A percentile compares a stretch with the other conserved stretches of the same genome.
These are phyloP conservation scores for Pyrenophora tritici-repentis DNA, from an alignment of 2,329 filamentous ascomycete species.

Conservation along the genomic window DNA sequence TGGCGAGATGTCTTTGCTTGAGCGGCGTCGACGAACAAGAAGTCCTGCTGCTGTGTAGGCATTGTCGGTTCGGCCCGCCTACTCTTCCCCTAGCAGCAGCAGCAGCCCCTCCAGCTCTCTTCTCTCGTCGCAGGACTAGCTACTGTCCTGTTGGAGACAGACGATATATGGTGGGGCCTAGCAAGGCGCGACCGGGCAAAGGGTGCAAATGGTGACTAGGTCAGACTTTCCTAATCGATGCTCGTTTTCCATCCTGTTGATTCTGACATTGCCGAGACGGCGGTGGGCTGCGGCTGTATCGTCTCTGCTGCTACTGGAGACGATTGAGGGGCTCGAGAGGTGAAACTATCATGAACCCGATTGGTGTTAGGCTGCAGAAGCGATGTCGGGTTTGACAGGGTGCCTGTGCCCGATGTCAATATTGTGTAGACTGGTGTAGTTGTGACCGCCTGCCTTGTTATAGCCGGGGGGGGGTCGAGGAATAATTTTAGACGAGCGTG, in stretches of 20 bases:
- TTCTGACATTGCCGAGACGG: slow-evolving; percentile 23
- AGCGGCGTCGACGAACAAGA: slow-evolving; percentile 47
- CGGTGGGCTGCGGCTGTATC: slow-evolving; percentile 31
- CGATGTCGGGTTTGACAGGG: slow-evolving; percentile 25
- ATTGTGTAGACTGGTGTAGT: slow-evolving; percentile 11
- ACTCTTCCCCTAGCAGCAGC: slow-evolving; percentile 26
- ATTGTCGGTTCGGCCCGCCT: slow-evolving; percentile 21
- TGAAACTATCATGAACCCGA: slow-evolving; percentile 44
- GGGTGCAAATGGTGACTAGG: slow-evolving; percentile 25
- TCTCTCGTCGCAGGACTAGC: slow-evolving; percentile 28
- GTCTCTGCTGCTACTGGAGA: slow-evolving; percentile 28
- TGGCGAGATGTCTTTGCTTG: slow-evolving; percentile 46
- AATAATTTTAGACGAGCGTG: slow-evolving; percentile 19
- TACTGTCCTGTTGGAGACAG: slow-evolving; percentile 20
- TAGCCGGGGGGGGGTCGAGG: slow-evolving; percentile 17
- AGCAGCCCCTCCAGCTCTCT: too few species aligned
- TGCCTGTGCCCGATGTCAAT: slow-evolving; percentile 27
- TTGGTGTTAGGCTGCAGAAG: slow-evolving; percentile 39
- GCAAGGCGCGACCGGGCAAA: slow-evolving; percentile 25
- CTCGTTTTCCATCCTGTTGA: slow-evolving; percentile 36
- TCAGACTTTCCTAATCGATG: slow-evolving; percentile 36
- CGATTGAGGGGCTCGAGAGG: slow-evolving; percentile 36
- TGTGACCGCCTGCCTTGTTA: slow-evolving; percentile 8
- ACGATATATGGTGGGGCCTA: slow-evolving; percentile 31
- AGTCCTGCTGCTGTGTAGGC: slow-evolving; percentile 41